phyloP scores from a whole-genome alignment of 2,329 filamentous ascomycete species.

The Torrubiellomyces zombiae region DNA sequence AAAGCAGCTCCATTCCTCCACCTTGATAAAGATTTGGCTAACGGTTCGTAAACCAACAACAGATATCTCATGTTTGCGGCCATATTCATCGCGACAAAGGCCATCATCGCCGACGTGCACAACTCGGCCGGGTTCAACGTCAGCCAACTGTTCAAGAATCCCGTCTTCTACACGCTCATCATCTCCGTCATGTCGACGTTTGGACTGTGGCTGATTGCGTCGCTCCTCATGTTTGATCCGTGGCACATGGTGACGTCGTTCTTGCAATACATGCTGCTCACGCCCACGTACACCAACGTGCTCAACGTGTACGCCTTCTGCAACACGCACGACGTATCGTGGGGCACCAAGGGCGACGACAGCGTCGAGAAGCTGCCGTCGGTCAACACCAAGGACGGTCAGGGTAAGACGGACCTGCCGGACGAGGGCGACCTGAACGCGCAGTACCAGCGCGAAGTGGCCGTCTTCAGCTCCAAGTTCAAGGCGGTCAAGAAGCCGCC shows the following conservation, averaged over 20 bases:
- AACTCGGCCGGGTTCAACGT: constrained; percentile 49
- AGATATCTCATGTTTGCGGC: constrained; percentile 89
- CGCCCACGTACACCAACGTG: constrained; percentile 94
- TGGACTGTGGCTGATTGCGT: constrained; percentile 80
- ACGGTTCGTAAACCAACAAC: not conserved
- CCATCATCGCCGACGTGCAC: constrained; percentile 56
- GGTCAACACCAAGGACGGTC: constrained; percentile 75
- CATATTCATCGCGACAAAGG: constrained; percentile 79
- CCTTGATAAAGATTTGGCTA: not conserved
- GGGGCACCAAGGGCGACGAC: constrained; percentile 96
- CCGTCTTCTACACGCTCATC: constrained; percentile 83
- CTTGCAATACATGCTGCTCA: constrained; percentile 84
- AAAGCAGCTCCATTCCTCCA: too few relatives aligned
- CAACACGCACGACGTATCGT: constrained; percentile 94
- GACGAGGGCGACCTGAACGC: constrained; percentile 92
- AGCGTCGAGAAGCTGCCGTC: constrained; percentile 81
- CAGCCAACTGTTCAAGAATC: constrained; percentile 63
- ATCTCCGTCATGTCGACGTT: constrained; percentile 87
- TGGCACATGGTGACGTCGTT: constrained; percentile 99
- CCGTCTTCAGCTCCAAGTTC: constrained; percentile 56
- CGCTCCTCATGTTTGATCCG: constrained; percentile 88
- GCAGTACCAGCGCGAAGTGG: constrained; percentile 77
- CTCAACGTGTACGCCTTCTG: constrained; percentile 98
- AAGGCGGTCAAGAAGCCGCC: constrained; percentile 51
- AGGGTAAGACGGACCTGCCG: constrained; percentile 85